phyloP scores from a whole-genome alignment of 2,329 filamentous ascomycete genomes.

The Ophiostoma sp. region DNA sequence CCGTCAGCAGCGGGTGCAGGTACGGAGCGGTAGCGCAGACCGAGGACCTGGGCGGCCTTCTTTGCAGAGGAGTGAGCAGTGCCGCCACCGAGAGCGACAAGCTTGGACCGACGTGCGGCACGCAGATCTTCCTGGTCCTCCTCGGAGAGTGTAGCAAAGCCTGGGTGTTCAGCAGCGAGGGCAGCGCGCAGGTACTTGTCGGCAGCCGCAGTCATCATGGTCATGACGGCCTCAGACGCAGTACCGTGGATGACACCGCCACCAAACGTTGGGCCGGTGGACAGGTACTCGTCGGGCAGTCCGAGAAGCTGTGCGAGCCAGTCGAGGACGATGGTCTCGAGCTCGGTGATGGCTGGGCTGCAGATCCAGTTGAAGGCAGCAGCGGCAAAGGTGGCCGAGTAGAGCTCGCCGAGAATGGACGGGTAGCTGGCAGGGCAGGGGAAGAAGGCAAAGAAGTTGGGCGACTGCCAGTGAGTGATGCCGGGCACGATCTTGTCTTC shows the following conservation, averaged over 20 bases:
- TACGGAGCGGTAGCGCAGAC: slow-evolving; percentile 72
- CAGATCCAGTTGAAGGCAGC: slow-evolving; percentile 98
- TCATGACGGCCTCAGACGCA: slow-evolving; percentile 81
- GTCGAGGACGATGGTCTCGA: slow-evolving; percentile 88
- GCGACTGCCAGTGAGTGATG: slow-evolving; percentile 87
- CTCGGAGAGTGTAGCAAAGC: slow-evolving; percentile 22
- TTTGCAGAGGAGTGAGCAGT: slow-evolving; percentile 78
- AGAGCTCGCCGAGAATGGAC: slow-evolving; percentile 85
- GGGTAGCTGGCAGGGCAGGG: slow-evolving; percentile 77
- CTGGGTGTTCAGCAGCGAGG: slow-evolving; percentile 35
- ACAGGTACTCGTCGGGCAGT: slow-evolving; percentile 68
- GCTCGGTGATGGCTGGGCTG: slow-evolving; percentile 82
- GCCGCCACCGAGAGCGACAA: slow-evolving; percentile 76
- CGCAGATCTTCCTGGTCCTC: slow-evolving; percentile 64
- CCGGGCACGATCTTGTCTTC: slow-evolving; percentile 83
- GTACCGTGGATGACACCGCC: slow-evolving; percentile 94
- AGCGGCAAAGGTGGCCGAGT: slow-evolving; percentile 79
- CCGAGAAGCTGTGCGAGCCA: slow-evolving; percentile 76
- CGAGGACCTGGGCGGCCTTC: slow-evolving; percentile 81
- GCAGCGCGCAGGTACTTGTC: slow-evolving; percentile 63
- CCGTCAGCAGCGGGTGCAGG: slow-evolving; percentile 56
- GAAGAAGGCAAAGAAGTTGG: slow-evolving; percentile 95
- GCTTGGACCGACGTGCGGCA: slow-evolving; percentile 58
- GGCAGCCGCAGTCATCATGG: slow-evolving; percentile 78
- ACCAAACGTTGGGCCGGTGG: slow-evolving; percentile 61